Evolutionary conservation across 2,329 filamentous ascomycete genomes (phyloP), one percentile per base, ranked within the genome.

Genomic region (Beauveria pseudobassiana): DNA sequence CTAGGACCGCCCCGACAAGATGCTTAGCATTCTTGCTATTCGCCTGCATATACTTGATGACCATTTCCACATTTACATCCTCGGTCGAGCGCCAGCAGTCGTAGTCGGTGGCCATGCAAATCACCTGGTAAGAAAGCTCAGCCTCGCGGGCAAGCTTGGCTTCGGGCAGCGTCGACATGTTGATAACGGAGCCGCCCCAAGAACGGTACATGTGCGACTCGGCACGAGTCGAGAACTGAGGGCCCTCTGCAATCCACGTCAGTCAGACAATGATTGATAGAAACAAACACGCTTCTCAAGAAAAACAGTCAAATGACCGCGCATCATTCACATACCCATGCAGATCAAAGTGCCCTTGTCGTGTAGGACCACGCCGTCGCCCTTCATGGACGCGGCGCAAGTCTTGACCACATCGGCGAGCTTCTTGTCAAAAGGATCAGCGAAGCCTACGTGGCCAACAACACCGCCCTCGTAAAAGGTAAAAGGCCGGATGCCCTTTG

Each of bases 91-190:
- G 89, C 95, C 95, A 99, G 85, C 93, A 98, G 80, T 99, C 95
- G 75, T 99, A 99, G 80, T 99, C 95, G 30, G 95, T 99, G 40
- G 91, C 91, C 95, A 99, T 99, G 82, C 93, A 96, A 71, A 99
- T 96, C 85, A 97, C 96, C 79, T 96, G 92, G 77, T 98, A 98
- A 42, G 89, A 89, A 69, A 99, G 89, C 80, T 99, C 95, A 26
- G 95, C 95, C 79, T 99, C 95, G 59, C 91, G 87, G 10, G 95
- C 95, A 22, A 99, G 87, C 82, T 99, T 99, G 55, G 93, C 90
- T 78, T 99, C 95, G 22, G 95, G 95, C 18, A 99, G 83, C 16
- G 88, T 89, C 50, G 91, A 96, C 95, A 99, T 99, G 84, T 98
- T 98, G 82, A 99, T 98, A 59, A 98, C 90, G 66, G 85, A 89